These are phyloP conservation scores for Scutellaria minor DNA, from an alignment of 257 asterid species.

Conservation along the genomic window DNA sequence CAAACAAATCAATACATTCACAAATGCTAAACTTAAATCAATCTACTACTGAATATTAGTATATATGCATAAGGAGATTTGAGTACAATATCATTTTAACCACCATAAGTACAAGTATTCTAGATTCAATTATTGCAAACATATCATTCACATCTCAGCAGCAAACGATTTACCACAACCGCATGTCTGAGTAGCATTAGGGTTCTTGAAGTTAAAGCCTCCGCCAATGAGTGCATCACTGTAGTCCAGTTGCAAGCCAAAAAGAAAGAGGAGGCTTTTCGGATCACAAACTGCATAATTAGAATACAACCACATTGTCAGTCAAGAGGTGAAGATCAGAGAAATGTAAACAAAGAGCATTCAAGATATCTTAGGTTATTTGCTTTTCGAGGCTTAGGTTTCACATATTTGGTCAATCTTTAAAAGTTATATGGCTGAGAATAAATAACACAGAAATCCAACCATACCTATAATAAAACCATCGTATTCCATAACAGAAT, in stretches of 20 bases:
- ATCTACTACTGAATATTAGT: constrained; percentile 19
- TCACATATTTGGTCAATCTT: background rate
- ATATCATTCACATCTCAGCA: constrained; percentile 66
- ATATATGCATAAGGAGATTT: background rate
- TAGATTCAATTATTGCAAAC: constrained; percentile 2
- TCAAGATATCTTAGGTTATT: background rate
- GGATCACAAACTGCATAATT: constrained; percentile 85
- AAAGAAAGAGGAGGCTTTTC: constrained; percentile 83
- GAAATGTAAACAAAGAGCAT: background rate
- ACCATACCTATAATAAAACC: constrained; percentile 80
- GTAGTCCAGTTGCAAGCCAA: constrained; percentile 90
- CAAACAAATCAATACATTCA: background rate
- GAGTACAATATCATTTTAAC: constrained; percentile 11
- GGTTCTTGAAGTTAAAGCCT: constrained; percentile 89
- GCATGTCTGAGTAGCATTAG: constrained; percentile 91
- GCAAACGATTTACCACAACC: constrained; percentile 95
- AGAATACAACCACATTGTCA: constrained; percentile 16
- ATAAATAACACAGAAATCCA: background rate
- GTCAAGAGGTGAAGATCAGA: background rate
- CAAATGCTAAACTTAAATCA: background rate
- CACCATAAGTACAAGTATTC: constrained; percentile 21
- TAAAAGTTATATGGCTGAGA: background rate
- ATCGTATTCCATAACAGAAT: constrained; percentile 80
- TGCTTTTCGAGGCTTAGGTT: background rate
- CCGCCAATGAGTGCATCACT: constrained; percentile 98